Conservation (phyloP, 495 filamentous ascomycete species). For the Penicillium dipodomyicola region DNA sequence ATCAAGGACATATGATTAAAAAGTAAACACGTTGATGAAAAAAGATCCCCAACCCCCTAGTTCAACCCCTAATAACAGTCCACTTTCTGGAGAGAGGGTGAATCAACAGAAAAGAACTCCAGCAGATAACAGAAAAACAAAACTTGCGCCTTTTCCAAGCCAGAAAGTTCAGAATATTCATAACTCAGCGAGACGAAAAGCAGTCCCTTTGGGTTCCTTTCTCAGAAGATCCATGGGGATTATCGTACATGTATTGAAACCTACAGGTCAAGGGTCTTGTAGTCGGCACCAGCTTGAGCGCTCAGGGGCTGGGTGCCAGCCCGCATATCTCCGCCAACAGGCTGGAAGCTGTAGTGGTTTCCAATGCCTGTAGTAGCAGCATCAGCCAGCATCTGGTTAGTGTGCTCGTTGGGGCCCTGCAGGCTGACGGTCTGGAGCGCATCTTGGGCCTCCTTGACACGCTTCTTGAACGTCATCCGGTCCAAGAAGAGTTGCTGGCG, state of each 20-base stretch:
- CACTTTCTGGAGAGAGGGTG: conserved; percentile 15
- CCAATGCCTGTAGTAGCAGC: conserved; percentile 45
- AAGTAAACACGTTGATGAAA: conserved; percentile 27
- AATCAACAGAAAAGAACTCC: conserved; percentile 21
- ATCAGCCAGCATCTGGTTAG: conserved; percentile 51
- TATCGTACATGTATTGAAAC: conserved; percentile 31
- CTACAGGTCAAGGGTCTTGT: conserved; percentile 50
- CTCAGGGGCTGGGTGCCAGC: conserved; percentile 63
- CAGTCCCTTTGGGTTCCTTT: conserved; percentile 9
- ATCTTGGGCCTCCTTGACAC: conserved; percentile 79
- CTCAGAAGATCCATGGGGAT: conserved; percentile 17
- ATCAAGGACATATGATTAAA: conserved; percentile 28
- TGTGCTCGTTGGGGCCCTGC: conserved; percentile 54
- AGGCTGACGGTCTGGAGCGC: conserved; percentile 61
- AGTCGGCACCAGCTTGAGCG: conserved; percentile 53
- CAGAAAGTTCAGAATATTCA: conserved; percentile 30
- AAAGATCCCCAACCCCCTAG: conserved; percentile 10
- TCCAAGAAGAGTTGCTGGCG: conserved; percentile 93
- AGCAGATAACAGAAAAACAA: conserved; percentile 26
- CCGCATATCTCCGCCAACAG: conserved; percentile 39
- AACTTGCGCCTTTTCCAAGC: conserved; percentile 35
- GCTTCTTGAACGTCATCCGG: conserved; percentile 81
- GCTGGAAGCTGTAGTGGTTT: conserved; percentile 63
- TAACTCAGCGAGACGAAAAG: conserved; percentile 22
- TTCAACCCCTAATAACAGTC: conserved; percentile 18